Evolutionary conservation across 75 land plant species (phyloP), one percentile per base, ranked within the genome.

Genomic region (Isoetes taiwanensis): DNA sequence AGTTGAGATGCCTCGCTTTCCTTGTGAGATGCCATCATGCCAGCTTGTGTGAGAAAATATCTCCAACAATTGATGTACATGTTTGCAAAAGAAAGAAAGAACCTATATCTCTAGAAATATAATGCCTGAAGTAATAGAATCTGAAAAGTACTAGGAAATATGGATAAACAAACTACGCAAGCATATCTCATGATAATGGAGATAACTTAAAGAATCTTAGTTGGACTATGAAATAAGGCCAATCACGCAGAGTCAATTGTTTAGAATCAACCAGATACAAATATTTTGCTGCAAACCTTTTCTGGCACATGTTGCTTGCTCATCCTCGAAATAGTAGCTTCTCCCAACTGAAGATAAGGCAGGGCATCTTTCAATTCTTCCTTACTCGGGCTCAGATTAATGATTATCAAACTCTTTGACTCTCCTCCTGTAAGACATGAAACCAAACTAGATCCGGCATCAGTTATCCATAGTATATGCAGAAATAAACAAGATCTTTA

Each of bases 1-100:
- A 46, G 50, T n/a, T 46, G n/a, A n/a, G n/a, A n/a, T n/a, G n/a
- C 50, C n/a, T 46, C 4, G 16, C 23, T 46, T 46, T 46, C 25
- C 50, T 46, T 23, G 6, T 46, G 21, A n/a, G 16, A 46, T 19
- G 25, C 23, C 50, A n/a, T n/a, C n/a, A n/a, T n/a, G n/a, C n/a
- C n/a, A n/a, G n/a, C n/a, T n/a, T n/a, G n/a, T 46, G 38, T 46
- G 16, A 5, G 50, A 5, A 46, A 5, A 46, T 46, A 5, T 6
- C 23, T 5, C 8, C 23, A 46, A 23, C 39, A 37, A 46, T 46
- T 5, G 25, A 23, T 46, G 25, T 8, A 19, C 23, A 46, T 46
- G 19, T 4, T 46, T 5, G 5, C 16, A 6, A 46, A 19, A n/a
- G 4, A 46, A 5, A n/a, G 9, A 9, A 37, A 37, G 14, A 37